These are phyloP conservation scores for Mucor racemosus DNA, from an alignment of 371 early-diverging fungal species.

Conservation along the genomic window DNA sequence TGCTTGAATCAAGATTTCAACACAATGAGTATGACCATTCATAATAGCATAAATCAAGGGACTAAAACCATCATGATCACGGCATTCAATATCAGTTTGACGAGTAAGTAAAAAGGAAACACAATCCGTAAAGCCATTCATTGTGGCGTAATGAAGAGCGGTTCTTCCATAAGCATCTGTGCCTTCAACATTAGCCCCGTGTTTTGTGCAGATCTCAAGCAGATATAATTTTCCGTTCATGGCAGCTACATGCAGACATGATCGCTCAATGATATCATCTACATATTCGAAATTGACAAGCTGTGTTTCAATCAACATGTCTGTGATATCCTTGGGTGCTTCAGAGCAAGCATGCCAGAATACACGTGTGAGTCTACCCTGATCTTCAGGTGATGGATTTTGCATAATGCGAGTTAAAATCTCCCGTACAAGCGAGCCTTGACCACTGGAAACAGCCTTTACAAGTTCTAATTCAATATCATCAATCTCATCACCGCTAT, in stretches of 20 bases:
- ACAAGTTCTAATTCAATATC: constrained; percentile 70
- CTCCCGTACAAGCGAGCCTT: constrained; percentile 57
- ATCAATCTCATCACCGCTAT: constrained; percentile 46
- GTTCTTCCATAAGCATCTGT: constrained; percentile 88
- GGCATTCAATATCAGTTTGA: constrained; percentile 62
- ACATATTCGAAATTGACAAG: constrained; percentile 74
- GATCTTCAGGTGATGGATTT: constrained; percentile 50
- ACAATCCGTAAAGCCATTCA: constrained; percentile 83
- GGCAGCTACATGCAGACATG: constrained; percentile 88
- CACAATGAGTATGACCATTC: constrained; percentile 79
- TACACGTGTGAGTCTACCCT: constrained; percentile 71
- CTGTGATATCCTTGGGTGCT: constrained; percentile 57
- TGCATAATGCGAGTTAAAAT: constrained; percentile 61
- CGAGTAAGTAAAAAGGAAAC: constrained; percentile 67
- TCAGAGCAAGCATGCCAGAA: constrained; percentile 88
- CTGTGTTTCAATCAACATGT: constrained; percentile 63
- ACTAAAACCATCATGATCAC: constrained; percentile 90
- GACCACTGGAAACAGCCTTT: constrained; percentile 56
- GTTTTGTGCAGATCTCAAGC: constrained; percentile 60
- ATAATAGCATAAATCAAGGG: constrained; percentile 87
- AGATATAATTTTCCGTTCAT: constrained; percentile 75
- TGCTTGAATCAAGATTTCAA: constrained; percentile 70
- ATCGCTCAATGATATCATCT: constrained; percentile 93
- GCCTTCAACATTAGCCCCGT: constrained; percentile 66
- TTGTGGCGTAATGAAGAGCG: constrained; percentile 91